Conservation (phyloP, 805 yeast species). For the Kluyveromyces dobzhanskii region DNA sequence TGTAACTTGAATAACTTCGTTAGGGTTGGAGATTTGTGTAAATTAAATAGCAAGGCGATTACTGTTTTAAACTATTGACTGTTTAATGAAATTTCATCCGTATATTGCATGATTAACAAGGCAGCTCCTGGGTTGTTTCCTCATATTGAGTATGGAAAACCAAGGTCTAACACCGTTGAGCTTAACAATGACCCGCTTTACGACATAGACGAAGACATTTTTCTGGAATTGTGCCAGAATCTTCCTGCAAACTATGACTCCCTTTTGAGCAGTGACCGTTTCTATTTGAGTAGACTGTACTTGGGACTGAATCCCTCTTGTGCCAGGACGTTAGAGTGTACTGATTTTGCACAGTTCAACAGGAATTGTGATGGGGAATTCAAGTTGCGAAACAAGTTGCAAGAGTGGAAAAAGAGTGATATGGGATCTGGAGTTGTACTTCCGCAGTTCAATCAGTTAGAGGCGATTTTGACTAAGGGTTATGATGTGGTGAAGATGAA, state of each 20-base stretch:
- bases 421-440: conserved; percentile 6
- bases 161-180: too few relatives aligned
- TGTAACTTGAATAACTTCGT: too few relatives aligned
- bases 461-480: conserved; percentile 5
- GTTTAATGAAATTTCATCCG: background rate
- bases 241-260: conserved; percentile 14
- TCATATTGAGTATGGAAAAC: background rate
- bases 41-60: too few relatives aligned
- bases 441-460: conserved; percentile 5
- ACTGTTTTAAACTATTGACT: too few relatives aligned
- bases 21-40: too few relatives aligned
- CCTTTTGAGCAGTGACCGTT: conserved; percentile 21
- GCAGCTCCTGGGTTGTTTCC: conserved; percentile 18
- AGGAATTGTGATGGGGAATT: conserved; percentile 22
- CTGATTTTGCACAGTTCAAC: conserved; percentile 27
- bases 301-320: background rate
- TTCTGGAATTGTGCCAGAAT: conserved; percentile 10
- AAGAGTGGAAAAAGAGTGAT: conserved; percentile 5
- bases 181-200: too few relatives aligned
- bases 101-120: conserved; percentile 5
- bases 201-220: conserved; percentile 1
- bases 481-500: background rate
- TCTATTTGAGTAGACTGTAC: conserved; percentile 21
- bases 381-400: conserved; percentile 13
- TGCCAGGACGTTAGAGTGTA: conserved; percentile 6